phyloP scores from a whole-genome alignment of 768 basidiomycete species.

The Auricularia sp. region DNA sequence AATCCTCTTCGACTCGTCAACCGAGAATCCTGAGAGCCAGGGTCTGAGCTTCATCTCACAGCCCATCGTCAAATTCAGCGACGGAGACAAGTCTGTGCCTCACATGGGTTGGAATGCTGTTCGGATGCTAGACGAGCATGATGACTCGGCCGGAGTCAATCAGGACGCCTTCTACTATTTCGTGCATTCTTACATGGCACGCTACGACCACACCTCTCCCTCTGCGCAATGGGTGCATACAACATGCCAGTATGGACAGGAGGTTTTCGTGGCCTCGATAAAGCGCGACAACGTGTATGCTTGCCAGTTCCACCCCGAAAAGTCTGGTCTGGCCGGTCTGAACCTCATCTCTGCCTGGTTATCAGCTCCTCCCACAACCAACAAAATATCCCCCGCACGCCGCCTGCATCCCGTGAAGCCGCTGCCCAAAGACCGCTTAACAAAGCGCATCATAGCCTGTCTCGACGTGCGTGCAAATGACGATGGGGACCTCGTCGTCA shows the following conservation, averaged over 20 bases:
- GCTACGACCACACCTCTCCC: constrained; percentile 53
- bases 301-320: constrained; percentile 97
- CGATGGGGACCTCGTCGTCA: constrained; percentile 91
- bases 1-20: constrained; percentile 80
- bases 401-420: neutral
- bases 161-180: constrained; percentile 80
- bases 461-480: constrained; percentile 98
- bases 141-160: constrained; percentile 37
- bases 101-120: constrained; percentile 97
- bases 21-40: constrained; percentile 54
- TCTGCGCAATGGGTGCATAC: constrained; percentile 72
- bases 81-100: constrained; percentile 76
- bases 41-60: constrained; percentile 85
- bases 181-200: constrained; percentile 89
- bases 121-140: constrained; percentile 41
- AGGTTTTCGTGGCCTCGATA: constrained; percentile 80
- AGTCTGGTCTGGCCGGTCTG: constrained; percentile 84
- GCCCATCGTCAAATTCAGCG: constrained; percentile 63
- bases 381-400: neutral
- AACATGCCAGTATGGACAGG: constrained; percentile 88
- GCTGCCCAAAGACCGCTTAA: constrained; percentile 49
- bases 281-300: constrained; percentile 80
- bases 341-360: constrained; percentile 76
- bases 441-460: constrained; percentile 92
- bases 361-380: constrained; percentile 15